Percentiles rank a stretch among this genome's conserved stretches.
phyloP scores from a whole-genome alignment of 257 asterid species.

The Solanum bulbocastanum region DNA sequence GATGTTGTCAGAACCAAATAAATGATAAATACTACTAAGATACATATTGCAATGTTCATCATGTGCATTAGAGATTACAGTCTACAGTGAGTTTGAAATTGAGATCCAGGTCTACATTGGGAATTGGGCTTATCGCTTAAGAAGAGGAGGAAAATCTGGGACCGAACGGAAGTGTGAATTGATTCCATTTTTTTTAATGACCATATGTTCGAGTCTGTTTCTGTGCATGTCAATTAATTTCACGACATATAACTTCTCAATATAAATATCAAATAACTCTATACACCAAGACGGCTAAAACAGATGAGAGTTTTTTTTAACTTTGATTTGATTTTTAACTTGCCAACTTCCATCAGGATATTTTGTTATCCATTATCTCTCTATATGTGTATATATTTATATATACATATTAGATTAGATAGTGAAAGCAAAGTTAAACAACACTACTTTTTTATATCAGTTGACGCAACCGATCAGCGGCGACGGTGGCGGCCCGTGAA shows the following conservation, averaged over 20 bases:
- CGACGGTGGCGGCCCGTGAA: not conserved
- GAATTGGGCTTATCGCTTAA: not conserved
- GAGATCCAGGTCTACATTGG: not conserved
- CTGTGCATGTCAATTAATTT: too few species aligned
- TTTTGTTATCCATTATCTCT: too few species aligned
- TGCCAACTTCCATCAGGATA: too few species aligned
- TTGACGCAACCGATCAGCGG: not conserved
- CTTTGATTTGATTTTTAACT: too few species aligned
- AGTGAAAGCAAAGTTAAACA: not conserved
- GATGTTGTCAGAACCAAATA: not conserved
- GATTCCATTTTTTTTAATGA: too few species aligned
- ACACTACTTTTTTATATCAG: not conserved
- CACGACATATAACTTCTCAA: too few species aligned
- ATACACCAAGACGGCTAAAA: fast-evolving
- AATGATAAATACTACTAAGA: not conserved
- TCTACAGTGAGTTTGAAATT: not conserved
- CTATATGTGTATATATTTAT: too few species aligned
- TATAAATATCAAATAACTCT: too few species aligned
- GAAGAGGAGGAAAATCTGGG: not conserved
- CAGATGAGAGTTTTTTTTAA: too few species aligned
- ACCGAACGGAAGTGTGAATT: not conserved
- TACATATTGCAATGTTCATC: not conserved
- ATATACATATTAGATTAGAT: too few species aligned
- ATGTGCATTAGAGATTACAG: not conserved
- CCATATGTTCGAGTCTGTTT: too few species aligned